Conservation (phyloP, 257 asterid species). For the Capsicum chinense region DNA sequence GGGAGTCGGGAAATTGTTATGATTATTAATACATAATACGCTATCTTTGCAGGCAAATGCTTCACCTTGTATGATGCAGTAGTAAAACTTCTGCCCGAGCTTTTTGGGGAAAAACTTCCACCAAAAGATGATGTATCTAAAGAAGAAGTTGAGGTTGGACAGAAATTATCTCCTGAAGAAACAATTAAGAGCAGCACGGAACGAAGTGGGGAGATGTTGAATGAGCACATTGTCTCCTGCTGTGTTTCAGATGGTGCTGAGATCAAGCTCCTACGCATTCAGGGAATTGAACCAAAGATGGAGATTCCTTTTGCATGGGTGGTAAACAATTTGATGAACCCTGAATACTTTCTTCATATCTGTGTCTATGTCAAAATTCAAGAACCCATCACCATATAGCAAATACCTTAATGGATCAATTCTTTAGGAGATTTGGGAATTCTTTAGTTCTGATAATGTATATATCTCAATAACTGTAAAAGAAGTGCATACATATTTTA, state of each 20-base stretch:
- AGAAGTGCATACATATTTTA: constrained; percentile 5
- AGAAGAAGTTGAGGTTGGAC: constrained; percentile 52
- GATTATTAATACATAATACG: not conserved
- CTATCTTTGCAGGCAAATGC: constrained; percentile 60
- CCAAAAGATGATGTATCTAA: constrained; percentile 26
- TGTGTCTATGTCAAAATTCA: constrained; percentile 68
- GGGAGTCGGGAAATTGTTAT: not conserved
- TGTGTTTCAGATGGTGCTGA: constrained; percentile 52
- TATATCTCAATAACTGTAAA: not conserved
- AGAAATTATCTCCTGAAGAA: constrained; percentile 45
- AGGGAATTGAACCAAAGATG: constrained; percentile 84
- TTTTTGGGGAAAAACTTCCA: constrained; percentile 50
- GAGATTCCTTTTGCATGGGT: constrained; percentile 95
- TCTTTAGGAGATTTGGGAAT: not conserved
- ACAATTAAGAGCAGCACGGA: constrained; percentile 43
- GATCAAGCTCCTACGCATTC: constrained; percentile 77
- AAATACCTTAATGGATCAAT: not conserved
- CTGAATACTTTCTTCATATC: constrained; percentile 93
- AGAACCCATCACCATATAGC: constrained; percentile 48
- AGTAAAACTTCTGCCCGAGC: constrained; percentile 68
- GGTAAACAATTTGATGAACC: constrained; percentile 88
- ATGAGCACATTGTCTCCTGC: constrained; percentile 35
- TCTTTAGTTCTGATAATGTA: constrained; percentile 27
- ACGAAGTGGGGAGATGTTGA: constrained; percentile 43
- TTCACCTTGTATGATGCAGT: constrained; percentile 79